These are phyloP conservation scores for Boletus albobrunnescens DNA, from an alignment of 1,284 basidiomycete species.

Conservation along the genomic window DNA sequence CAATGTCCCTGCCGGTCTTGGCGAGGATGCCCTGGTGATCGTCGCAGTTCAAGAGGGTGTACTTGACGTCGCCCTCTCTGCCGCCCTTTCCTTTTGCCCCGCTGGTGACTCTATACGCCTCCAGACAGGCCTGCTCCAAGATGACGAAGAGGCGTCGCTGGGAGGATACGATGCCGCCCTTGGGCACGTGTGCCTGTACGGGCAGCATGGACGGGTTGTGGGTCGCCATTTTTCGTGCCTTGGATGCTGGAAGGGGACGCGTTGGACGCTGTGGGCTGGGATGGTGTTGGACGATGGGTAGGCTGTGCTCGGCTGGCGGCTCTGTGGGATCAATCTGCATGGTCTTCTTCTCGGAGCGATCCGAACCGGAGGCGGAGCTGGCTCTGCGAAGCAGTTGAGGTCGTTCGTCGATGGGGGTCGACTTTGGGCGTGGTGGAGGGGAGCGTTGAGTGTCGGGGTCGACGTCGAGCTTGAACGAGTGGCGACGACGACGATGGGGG, in stretches of 20 bases:
- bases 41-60: conserved; percentile 96
- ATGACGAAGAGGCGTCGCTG: conserved; percentile 84
- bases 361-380: conserved; percentile 29
- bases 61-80: conserved; percentile 81
- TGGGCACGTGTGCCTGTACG: conserved; percentile 74
- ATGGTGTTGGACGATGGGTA: background rate
- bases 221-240: conserved; percentile 42
- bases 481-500: conserved; percentile 28
- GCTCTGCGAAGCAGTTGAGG: conserved; percentile 19
- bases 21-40: conserved; percentile 98
- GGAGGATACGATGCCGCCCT: conserved; percentile 53
- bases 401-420: conserved; percentile 33
- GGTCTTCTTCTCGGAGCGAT: conserved; percentile 31
- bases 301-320: too few species aligned
- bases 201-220: conserved; percentile 64
- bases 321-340: conserved; percentile 25
- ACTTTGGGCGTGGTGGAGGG: conserved; percentile 34
- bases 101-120: conserved; percentile 85
- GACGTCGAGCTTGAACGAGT: conserved; percentile 17
- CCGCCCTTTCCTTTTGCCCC: conserved; percentile 51
- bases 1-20: conserved; percentile 96
- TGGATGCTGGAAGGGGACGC: conserved; percentile 48
- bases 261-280: conserved; percentile 39
- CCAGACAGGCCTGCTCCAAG: conserved; percentile 90
- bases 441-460: conserved; percentile 8